phyloP scores from a whole-genome alignment of 1,139 yeast genomes.

The Suzukiozyma palmioleophila region DNA sequence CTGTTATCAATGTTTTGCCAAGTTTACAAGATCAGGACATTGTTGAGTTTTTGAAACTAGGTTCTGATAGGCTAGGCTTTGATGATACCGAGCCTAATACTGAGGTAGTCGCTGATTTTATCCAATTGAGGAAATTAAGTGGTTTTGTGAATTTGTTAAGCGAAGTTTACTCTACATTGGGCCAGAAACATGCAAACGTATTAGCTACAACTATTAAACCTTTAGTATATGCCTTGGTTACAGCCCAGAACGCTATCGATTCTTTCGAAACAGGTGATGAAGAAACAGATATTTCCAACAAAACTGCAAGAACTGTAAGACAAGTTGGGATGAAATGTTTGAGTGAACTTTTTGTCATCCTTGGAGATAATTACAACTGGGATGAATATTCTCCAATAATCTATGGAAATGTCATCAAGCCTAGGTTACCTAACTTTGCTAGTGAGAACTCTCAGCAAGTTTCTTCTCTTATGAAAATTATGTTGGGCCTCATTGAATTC shows the following conservation, averaged over 20 bases:
- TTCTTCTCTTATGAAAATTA: constrained; percentile 69
- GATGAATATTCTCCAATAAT: constrained; percentile 45
- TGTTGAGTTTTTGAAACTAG: constrained; percentile 55
- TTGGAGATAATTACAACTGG: constrained; percentile 58
- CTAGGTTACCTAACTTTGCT: constrained; percentile 65
- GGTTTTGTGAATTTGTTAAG: constrained; percentile 72
- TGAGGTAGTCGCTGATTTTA: constrained; percentile 11
- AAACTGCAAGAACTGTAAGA: constrained; percentile 52
- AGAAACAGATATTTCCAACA: constrained; percentile 25
- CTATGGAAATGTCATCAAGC: constrained; percentile 51
- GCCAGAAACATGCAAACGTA: constrained; percentile 50
- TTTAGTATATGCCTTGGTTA: constrained; percentile 51
- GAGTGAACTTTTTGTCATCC: constrained; percentile 42
- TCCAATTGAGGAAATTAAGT: constrained; percentile 46
- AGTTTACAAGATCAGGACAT: constrained; percentile 55
- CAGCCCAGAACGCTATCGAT: constrained; percentile 48
- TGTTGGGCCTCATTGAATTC: constrained; percentile 58
- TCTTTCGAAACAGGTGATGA: constrained; percentile 13
- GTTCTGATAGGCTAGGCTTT: constrained; percentile 52
- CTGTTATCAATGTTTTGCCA: constrained; percentile 70
- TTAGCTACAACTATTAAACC: constrained; percentile 56
- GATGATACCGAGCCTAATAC: constrained; percentile 27
- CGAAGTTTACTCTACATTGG: constrained; percentile 61
- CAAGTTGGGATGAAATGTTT: constrained; percentile 59
- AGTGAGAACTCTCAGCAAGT: constrained; percentile 79